These are phyloP conservation scores for Aspergillus sergii DNA, from an alignment of 2,329 filamentous ascomycete species.

Conservation along the genomic window DNA sequence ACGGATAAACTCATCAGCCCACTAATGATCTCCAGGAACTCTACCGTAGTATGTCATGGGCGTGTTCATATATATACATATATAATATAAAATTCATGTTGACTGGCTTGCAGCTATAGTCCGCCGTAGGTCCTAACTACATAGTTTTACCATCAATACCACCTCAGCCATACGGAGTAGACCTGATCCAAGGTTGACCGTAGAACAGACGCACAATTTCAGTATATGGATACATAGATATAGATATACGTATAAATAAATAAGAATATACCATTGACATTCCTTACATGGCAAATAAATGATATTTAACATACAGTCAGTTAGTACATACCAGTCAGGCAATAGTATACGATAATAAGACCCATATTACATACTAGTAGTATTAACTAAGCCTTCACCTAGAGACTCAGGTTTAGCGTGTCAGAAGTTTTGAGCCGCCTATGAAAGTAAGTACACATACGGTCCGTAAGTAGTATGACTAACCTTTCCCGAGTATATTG, in stretches of 20 bases:
- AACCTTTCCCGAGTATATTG: background rate
- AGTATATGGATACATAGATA: too few species aligned
- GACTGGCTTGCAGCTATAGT: too few species aligned
- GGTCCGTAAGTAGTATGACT: background rate
- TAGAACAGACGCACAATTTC: background rate
- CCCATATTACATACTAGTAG: background rate
- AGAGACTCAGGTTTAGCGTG: background rate
- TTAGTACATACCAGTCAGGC: background rate
- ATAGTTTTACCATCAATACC: background rate
- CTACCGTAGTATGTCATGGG: too few species aligned
- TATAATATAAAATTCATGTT: too few species aligned
- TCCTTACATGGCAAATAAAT: too few species aligned
- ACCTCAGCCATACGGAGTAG: too few species aligned
- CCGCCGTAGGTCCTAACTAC: too few species aligned
- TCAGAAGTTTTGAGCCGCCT: background rate
- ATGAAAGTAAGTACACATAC: background rate
- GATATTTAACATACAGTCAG: background rate
- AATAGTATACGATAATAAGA: background rate
- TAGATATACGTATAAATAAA: too few species aligned
- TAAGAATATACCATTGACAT: too few species aligned
- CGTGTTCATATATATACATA: too few species aligned
- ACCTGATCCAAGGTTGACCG: background rate
- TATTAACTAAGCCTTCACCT: background rate
- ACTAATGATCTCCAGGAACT: too few species aligned
- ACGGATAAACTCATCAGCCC: too few species aligned